Evolutionary conservation across 139 green algal species (phyloP).

Genomic region (Chlamydomonas applanata): DNA sequence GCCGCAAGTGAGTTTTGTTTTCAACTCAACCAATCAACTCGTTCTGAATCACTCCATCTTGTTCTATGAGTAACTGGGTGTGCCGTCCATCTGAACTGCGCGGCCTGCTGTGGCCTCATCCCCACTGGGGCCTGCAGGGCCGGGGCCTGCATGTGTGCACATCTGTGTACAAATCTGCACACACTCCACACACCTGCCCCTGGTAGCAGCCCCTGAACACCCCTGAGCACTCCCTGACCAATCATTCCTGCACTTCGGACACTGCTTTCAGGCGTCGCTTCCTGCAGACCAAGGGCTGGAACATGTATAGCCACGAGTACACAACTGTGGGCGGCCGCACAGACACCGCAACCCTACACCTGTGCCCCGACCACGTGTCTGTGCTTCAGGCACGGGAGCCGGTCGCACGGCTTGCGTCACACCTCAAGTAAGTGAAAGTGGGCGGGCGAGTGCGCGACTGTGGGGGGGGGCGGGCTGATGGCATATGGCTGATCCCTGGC

Average conservation of each 20-base stretch:
- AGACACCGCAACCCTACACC: background rate
- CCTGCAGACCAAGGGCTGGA: slow-evolving; percentile 8
- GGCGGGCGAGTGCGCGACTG: too few species aligned
- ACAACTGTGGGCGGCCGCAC: slow-evolving; percentile 7
- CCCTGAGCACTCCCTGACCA: background rate
- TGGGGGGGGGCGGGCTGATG: too few species aligned
- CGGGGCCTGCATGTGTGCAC: too few species aligned
- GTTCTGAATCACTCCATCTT: too few species aligned
- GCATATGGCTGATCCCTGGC: too few species aligned
- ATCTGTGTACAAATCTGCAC: background rate
- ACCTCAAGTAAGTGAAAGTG: slow-evolving; percentile 17
- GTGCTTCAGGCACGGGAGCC: slow-evolving; percentile 26
- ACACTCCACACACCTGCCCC: too few species aligned
- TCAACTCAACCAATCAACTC: too few species aligned
- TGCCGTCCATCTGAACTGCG: too few species aligned
- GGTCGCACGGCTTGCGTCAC: background rate
- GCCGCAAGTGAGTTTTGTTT: background rate
- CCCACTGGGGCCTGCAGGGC: too few species aligned
- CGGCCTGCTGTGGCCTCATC: too few species aligned
- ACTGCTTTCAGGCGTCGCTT: slow-evolving; percentile 6
- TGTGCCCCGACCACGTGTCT: slow-evolving; percentile 19
- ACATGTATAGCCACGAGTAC: slow-evolving; percentile 30
- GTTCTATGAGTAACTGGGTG: too few species aligned
- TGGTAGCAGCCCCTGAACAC: too few species aligned
- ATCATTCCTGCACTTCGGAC: background rate